These are phyloP conservation scores for Epipyxis sp. DNA, from an alignment of 108 stramenopile genomes.

Conservation along the genomic window DNA sequence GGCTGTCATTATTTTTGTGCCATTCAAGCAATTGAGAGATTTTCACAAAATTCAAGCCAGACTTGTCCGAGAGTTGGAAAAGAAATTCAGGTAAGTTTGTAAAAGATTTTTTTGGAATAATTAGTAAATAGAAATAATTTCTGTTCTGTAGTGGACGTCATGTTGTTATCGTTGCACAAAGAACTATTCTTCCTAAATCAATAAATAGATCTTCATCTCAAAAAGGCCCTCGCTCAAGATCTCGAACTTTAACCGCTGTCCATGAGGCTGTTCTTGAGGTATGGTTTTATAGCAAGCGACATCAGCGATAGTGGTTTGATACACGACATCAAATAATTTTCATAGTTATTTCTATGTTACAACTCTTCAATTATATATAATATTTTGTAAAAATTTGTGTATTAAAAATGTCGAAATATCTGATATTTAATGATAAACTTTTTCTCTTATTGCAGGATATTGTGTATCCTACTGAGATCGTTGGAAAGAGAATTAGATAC, in stretches of 20 bases:
- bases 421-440: too few species aligned
- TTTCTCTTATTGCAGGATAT: conserved; percentile 60
- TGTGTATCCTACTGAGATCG: conserved; percentile 97
- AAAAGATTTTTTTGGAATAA: not conserved
- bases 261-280: conserved; percentile 95
- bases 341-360: too few species aligned
- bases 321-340: too few species aligned
- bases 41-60: conserved; percentile 94
- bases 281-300: not conserved
- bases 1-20: conserved; percentile 95
- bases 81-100: conserved; percentile 95
- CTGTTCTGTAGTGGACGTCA: conserved; percentile 68
- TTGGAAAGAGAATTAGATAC: conserved; percentile 97
- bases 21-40: conserved; percentile 85
- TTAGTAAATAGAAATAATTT: not conserved
- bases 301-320: too few species aligned
- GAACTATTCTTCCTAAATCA: conserved; percentile 94
- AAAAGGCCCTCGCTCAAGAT: conserved; percentile 86
- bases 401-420: too few species aligned
- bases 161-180: conserved; percentile 92
- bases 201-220: conserved; percentile 80
- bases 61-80: conserved; percentile 97
- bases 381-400: too few species aligned
- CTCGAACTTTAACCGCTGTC: conserved; percentile 92
- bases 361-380: too few species aligned